These are phyloP conservation scores for Phytophthora sojae DNA, from an alignment of 352 stramenopile genomes.

Conservation along the genomic window DNA sequence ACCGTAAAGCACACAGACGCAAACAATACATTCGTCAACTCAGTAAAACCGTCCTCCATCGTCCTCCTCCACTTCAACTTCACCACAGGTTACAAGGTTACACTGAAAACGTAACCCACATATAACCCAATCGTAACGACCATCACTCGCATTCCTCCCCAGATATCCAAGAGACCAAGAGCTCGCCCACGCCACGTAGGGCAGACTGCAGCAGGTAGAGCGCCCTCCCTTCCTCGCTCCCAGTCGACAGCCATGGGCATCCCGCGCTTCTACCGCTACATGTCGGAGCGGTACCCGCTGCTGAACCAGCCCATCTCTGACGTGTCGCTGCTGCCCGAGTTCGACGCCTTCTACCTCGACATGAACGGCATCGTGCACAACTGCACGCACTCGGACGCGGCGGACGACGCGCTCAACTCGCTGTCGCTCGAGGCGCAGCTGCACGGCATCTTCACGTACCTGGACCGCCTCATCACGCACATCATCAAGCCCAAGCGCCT, in stretches of 20 bases:
- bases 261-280: conserved; percentile 94
- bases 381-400: conserved; percentile 96
- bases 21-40: not conserved
- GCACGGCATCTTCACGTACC: conserved; percentile 90
- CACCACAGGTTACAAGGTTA: not conserved
- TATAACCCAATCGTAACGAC: not conserved
- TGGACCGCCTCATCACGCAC: conserved; percentile 96
- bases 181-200: conserved; percentile 5
- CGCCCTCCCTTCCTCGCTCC: not conserved
- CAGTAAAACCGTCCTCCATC: not conserved
- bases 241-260: conserved; percentile 79
- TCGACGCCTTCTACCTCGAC: conserved; percentile 99
- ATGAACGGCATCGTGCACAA: conserved; percentile 99
- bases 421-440: conserved; percentile 96
- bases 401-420: conserved; percentile 91
- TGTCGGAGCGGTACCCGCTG: conserved; percentile 97
- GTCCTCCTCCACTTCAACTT: not conserved
- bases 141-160: not conserved
- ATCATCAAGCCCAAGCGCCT: conserved; percentile 98
- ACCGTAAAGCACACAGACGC: not conserved
- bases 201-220: not conserved
- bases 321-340: conserved; percentile 96
- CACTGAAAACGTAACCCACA: not conserved
- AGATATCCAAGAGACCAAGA: not conserved
- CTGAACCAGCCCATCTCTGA: conserved; percentile 99